These are phyloP conservation scores for Leccinum subgranulosum DNA, from an alignment of 768 basidiomycete species.

Conservation along the genomic window DNA sequence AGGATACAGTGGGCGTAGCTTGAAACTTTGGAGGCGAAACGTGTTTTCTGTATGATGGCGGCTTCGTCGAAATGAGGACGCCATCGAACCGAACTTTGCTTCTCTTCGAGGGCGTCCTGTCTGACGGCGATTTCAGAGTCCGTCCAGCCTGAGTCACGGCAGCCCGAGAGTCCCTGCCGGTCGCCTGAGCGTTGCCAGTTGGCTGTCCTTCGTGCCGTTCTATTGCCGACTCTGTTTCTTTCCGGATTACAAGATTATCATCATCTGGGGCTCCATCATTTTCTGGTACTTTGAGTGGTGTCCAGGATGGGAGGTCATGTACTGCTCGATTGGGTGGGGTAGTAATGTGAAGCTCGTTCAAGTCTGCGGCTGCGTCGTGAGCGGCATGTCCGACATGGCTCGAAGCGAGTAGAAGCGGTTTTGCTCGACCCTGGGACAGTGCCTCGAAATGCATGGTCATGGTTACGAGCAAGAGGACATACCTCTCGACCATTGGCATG, in stretches of 20 bases:
- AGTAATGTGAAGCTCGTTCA: not conserved
- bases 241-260: conserved; percentile 6
- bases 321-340: not conserved
- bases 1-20: not conserved
- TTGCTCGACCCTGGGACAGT: conserved; percentile 6
- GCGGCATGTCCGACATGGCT: not conserved
- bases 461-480: not conserved
- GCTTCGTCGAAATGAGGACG: conserved; percentile 19
- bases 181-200: not conserved
- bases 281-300: not conserved
- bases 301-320: conserved; percentile 20
- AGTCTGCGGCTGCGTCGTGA: not conserved
- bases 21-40: not conserved
- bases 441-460: conserved; percentile 11
- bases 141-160: not conserved
- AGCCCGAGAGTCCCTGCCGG: not conserved
- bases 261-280: conserved; percentile 3
- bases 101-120: not conserved
- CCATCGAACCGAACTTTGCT: conserved; percentile 26
- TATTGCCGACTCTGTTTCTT: not conserved
- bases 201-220: not conserved
- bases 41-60: not conserved
- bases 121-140: not conserved
- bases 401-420: conserved; percentile 2
- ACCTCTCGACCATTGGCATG: conserved; percentile 11